Percentiles rank a stretch among this genome's conserved stretches.
phyloP scores from a whole-genome alignment of 148 eudicot species.

The Euryodendron excelsum region DNA sequence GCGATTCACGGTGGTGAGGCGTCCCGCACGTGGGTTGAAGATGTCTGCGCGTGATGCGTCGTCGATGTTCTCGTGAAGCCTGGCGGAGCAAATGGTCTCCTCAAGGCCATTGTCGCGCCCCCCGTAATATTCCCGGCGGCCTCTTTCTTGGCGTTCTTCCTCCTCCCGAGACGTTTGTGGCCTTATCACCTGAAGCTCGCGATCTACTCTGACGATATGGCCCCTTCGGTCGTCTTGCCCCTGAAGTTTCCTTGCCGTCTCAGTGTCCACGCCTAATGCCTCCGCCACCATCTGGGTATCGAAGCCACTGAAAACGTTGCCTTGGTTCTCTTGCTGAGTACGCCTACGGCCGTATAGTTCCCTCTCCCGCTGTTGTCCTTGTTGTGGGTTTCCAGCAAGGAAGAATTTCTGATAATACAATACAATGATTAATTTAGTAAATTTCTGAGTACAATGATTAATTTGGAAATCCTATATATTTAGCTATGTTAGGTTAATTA shows the following conservation, averaged over 20 bases:
- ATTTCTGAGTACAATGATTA: no score
- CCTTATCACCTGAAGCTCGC: conserved; percentile 48
- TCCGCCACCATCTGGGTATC: conserved; percentile 35
- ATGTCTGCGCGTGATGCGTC: conserved; percentile 56
- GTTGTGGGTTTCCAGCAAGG: conserved; percentile 66
- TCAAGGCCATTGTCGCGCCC: conserved; percentile 51
- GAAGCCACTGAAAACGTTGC: conserved; percentile 63
- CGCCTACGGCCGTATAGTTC: not conserved
- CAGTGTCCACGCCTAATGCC: conserved; percentile 46
- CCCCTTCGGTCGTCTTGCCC: conserved; percentile 53
- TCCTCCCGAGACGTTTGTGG: conserved; percentile 35
- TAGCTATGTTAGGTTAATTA: not conserved
- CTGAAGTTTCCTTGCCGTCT: conserved; percentile 47
- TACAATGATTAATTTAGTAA: no score
- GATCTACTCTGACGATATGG: conserved; percentile 44
- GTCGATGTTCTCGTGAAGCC: conserved; percentile 45
- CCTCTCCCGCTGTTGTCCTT: conserved; percentile 21
- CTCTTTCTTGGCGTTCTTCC: conserved; percentile 1
- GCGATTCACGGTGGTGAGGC: conserved; percentile 52
- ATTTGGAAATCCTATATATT: no score
- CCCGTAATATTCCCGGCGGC: conserved; percentile 3
- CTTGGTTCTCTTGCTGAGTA: not conserved
- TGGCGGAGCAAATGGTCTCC: conserved; percentile 61
- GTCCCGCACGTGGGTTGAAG: conserved; percentile 65
- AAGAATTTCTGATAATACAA: conserved; percentile 69